Percentiles rank a stretch among this genome's conserved stretches.
Conservation (phyloP, 306 rosid genomes). For the Sesbania bispinosa region DNA sequence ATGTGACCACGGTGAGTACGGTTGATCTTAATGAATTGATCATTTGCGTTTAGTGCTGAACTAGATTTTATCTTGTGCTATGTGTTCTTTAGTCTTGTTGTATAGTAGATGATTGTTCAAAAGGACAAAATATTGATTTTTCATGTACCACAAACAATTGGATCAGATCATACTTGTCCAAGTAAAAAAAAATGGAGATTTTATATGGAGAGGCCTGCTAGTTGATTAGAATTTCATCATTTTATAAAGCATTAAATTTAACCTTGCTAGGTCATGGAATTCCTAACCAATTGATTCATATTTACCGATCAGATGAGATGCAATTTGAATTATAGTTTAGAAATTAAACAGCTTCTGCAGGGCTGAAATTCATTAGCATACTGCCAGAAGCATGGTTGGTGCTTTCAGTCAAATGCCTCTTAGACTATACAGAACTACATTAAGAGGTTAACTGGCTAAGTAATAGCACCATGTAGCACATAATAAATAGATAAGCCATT, state of each 20-base stretch:
- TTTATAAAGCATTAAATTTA: neutral
- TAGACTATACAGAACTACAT: too few species aligned
- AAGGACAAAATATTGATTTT: neutral
- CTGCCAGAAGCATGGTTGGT: neutral
- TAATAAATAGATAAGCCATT: neutral
- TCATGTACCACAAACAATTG: neutral
- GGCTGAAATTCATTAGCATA: neutral
- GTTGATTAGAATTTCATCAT: neutral
- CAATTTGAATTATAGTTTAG: neutral
- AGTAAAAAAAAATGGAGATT: neutral
- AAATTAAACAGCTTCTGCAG: neutral
- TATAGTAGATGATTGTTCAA: too few species aligned
- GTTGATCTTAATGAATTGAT: conserved; percentile 11
- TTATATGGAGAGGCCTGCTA: neutral
- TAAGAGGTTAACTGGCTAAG: neutral
- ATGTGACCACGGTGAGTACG: conserved; percentile 50
- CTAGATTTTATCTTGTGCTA: neutral
- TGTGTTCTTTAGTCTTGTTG: neutral
- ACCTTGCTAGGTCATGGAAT: neutral
- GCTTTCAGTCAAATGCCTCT: too few species aligned
- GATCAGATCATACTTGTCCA: neutral
- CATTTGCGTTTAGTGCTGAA: neutral
- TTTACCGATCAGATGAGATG: neutral
- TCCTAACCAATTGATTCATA: neutral
- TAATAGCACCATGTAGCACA: neutral